These are phyloP conservation scores for Schoenoplectus tabernaemontani DNA, from an alignment of 202 grass and related monocot genomes.

Conservation along the genomic window DNA sequence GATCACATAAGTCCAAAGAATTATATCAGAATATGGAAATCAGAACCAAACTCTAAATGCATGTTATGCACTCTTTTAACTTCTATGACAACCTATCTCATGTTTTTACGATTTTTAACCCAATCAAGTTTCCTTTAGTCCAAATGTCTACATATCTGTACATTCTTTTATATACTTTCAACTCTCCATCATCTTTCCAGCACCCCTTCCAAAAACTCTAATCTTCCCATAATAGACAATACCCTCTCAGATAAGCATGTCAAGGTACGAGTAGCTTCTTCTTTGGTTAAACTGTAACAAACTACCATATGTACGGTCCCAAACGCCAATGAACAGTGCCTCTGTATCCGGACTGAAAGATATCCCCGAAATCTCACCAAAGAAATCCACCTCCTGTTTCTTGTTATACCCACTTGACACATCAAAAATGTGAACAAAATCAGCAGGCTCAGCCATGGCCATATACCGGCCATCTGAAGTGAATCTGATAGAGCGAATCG, in stretches of 20 bases:
- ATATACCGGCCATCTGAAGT: conserved; percentile 65
- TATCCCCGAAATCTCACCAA: conserved; percentile 66
- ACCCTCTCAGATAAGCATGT: conserved; percentile 46
- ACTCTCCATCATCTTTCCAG: neutral
- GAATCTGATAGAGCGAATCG: conserved; percentile 68
- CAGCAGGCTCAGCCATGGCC: conserved; percentile 70
- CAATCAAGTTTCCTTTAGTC: neutral
- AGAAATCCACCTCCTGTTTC: conserved; percentile 74
- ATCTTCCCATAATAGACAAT: neutral
- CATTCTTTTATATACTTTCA: conserved; percentile 13
- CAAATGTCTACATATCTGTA: conserved; percentile 20
- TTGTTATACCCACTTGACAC: conserved; percentile 42
- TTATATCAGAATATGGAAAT: neutral
- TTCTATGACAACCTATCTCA: conserved; percentile 15
- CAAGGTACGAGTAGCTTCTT: conserved; percentile 47
- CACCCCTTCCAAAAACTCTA: neutral
- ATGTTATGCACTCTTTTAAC: neutral
- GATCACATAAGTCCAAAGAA: conserved; percentile 10
- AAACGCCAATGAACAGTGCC: conserved; percentile 57
- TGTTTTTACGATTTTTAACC: conserved; percentile 3
- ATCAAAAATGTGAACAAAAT: conserved; percentile 76
- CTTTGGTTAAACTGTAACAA: conserved; percentile 55
- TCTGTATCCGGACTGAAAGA: conserved; percentile 77
- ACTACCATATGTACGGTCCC: conserved; percentile 51
- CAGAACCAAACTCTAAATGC: conserved; percentile 26